Evolutionary conservation across 352 stramenopile species (phyloP), one percentile per base, ranked within the genome.

Genomic region (Globisporangium paroecandrum): DNA sequence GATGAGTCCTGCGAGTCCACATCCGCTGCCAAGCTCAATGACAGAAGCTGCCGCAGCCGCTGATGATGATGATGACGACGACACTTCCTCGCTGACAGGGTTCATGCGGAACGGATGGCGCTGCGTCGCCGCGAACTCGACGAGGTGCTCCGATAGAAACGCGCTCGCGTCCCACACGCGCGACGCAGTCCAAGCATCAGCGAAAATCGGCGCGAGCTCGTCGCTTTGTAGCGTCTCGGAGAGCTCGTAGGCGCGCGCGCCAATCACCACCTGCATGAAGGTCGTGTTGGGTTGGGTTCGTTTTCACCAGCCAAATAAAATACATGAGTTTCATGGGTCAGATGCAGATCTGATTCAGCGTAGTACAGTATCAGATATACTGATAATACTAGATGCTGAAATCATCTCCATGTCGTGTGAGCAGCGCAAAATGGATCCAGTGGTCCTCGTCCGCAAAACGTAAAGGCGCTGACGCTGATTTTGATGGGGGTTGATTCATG

Each of bases 21-120:
- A 95, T 43, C 87, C 87, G 63, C 83, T 92, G 36, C 87, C 87
- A 51, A 95, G 72, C 58, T 95, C 87, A 55, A 95, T 79, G n/a
- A 93, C 84, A 1, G 69, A 64, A 22, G 72, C 41, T 4, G 43
- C 32, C 13, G 43, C 5, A 20, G 55, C 32, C 5, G 67, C 62
- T 58, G 34, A 10, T 41, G 38, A 7, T 46, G 38, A 20, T 46
- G 24, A n/a, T 12, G 43, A 54, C 6, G 43, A 43, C 9, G 15
- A 10, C 43, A 51, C 43, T 10, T 49, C 43, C 13, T 49, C 43
- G 2, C 18, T 24, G 43, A 8, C 43, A 25, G 18, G 38, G 32
- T 58, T 41, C 75, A 64, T 46, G 25, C n/a, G 15, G 38, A 68
- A 67, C 46, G 70, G 64, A 12, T 68, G 58, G 24, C 12, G 55